Conservation (phyloP, 1,284 basidiomycete species). For the Rhodotorula sp. region DNA sequence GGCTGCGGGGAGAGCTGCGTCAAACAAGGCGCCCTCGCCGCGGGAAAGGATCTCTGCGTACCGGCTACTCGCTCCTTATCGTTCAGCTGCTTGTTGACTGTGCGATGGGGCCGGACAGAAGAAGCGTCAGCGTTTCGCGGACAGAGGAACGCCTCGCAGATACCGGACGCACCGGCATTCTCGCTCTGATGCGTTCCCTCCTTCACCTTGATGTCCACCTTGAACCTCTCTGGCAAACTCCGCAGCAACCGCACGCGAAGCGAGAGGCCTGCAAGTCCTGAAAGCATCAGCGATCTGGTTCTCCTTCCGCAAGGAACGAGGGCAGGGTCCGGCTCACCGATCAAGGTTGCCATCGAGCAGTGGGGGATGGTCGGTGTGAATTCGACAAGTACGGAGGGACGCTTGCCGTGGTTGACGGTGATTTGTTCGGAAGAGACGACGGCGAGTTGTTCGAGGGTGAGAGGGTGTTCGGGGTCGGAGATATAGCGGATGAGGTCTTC, state of each 20-base stretch:
- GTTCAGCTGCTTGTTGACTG: constrained; percentile 97
- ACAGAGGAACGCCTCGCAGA: neutral
- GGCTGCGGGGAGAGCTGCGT: constrained; percentile 54
- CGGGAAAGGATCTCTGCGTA: neutral
- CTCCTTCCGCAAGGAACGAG: neutral
- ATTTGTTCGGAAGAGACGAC: constrained; percentile 92
- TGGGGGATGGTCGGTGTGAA: constrained; percentile 98
- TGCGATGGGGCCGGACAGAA: neutral
- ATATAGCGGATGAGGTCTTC: constrained; percentile 80
- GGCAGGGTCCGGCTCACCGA: constrained; percentile 62
- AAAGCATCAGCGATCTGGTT: constrained; percentile 7
- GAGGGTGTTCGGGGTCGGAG: constrained; percentile 93
- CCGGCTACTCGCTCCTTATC: constrained; percentile 94
- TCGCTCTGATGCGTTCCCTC: constrained; percentile 95
- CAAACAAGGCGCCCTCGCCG: neutral
- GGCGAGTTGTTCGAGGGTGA: constrained; percentile 91
- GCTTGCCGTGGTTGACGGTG: constrained; percentile 62
- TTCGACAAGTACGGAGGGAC: constrained; percentile 67
- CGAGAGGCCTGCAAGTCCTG: constrained; percentile 65
- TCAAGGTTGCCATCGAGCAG: constrained; percentile 96
- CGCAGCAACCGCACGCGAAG: constrained; percentile 88
- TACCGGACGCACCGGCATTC: constrained; percentile 60
- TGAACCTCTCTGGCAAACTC: constrained; percentile 86
- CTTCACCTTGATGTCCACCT: constrained; percentile 90
- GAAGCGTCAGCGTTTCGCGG: neutral